A percentile compares a stretch with the other conserved stretches of the same genome.
phyloP scores from a whole-genome alignment of 192 early-diverging fungal species.

The Backusella psychrophila region DNA sequence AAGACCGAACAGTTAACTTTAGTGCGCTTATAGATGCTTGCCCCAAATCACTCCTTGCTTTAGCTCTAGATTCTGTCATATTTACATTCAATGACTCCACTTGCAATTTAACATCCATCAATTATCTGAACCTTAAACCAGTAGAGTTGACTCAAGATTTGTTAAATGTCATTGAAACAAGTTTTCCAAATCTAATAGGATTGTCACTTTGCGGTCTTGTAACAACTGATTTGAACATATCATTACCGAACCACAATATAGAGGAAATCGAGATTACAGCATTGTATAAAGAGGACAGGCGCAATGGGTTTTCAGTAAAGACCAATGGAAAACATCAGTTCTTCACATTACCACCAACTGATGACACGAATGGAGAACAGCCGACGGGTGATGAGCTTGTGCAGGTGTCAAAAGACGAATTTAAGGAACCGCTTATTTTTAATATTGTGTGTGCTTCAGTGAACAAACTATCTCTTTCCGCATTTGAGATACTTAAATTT shows the following conservation, averaged over 20 bases:
- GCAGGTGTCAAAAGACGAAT: too few species aligned
- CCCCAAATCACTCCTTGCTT: neutral
- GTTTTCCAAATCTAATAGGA: neutral
- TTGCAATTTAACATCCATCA: neutral
- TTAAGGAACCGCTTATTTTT: too few species aligned
- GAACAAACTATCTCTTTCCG: too few species aligned
- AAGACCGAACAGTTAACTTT: neutral
- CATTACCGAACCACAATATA: neutral
- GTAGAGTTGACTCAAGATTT: neutral
- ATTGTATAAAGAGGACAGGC: neutral
- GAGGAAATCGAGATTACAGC: neutral
- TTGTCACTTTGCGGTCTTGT: neutral
- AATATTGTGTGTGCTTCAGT: too few species aligned
- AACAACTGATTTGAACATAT: neutral
- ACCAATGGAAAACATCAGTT: too few species aligned
- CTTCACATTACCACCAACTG: too few species aligned
- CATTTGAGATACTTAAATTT: too few species aligned
- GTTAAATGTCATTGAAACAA: neutral
- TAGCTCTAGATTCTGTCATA: neutral
- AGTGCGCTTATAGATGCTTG: neutral
- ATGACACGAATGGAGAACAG: too few species aligned
- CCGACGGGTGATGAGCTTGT: too few species aligned
- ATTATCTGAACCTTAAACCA: neutral
- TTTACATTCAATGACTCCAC: neutral
- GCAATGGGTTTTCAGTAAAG: neutral